phyloP scores from a whole-genome alignment of 192 early-diverging fungal genomes.

The Entomortierella lignicola region DNA sequence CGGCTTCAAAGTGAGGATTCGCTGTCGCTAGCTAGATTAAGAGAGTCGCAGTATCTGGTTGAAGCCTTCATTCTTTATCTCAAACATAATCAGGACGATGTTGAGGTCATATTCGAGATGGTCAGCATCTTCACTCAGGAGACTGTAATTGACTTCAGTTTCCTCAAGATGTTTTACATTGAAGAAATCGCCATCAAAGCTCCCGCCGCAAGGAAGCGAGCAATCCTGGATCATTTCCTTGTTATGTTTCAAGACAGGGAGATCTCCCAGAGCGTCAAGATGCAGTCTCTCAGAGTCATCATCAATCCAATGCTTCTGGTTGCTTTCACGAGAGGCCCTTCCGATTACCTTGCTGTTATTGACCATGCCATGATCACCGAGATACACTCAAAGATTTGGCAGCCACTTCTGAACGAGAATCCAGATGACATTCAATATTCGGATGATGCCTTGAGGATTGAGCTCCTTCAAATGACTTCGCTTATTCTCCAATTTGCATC shows the following conservation, averaged over 20 bases:
- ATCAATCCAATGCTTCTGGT: slow-evolving; percentile 89
- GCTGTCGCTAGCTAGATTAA: slow-evolving; percentile 46
- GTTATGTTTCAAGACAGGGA: slow-evolving; percentile 71
- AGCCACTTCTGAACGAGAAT: slow-evolving; percentile 59
- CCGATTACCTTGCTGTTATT: slow-evolving; percentile 65
- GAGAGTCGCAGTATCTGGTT: slow-evolving; percentile 71
- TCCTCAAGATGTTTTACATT: slow-evolving; percentile 76
- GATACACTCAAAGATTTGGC: slow-evolving; percentile 72
- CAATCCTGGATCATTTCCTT: slow-evolving; percentile 82
- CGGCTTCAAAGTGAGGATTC: slow-evolving; percentile 59
- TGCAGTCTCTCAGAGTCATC: slow-evolving; percentile 79
- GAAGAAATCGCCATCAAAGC: slow-evolving; percentile 73
- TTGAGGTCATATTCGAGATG: slow-evolving; percentile 80
- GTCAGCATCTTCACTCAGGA: slow-evolving; percentile 75
- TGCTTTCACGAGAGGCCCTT: slow-evolving; percentile 63
- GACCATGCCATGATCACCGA: slow-evolving; percentile 69
- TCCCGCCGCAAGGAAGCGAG: slow-evolving; percentile 66
- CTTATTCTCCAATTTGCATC: slow-evolving; percentile 88
- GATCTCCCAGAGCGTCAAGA: slow-evolving; percentile 73
- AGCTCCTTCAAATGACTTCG: slow-evolving; percentile 92
- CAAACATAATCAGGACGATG: slow-evolving; percentile 70
- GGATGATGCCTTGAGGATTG: slow-evolving; percentile 79
- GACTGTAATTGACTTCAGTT: slow-evolving; percentile 72
- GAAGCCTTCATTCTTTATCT: slow-evolving; percentile 81
- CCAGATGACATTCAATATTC: slow-evolving; percentile 67